These are phyloP conservation scores for Gynandropsis gynandra DNA, from an alignment of 345 rosid genomes.

Conservation along the genomic window DNA sequence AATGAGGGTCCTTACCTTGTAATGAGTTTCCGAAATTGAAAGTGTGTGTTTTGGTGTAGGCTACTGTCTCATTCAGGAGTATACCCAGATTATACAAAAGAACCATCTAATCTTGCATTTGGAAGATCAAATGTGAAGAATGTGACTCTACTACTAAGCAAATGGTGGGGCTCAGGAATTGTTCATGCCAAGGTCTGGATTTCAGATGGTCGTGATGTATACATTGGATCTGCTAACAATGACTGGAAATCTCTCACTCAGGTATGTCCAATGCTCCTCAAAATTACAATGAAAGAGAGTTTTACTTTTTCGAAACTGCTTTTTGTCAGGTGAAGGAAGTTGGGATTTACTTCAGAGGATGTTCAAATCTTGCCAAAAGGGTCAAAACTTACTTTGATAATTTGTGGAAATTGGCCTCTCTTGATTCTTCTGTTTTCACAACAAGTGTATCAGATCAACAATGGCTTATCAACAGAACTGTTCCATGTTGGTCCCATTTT, in stretches of 20 bases:
- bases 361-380: conserved; percentile 47
- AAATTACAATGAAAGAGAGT: background rate
- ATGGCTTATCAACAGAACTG: conserved; percentile 67
- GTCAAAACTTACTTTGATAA: conserved; percentile 54
- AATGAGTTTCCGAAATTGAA: background rate
- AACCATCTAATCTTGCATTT: conserved; percentile 56
- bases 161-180: conserved; percentile 87
- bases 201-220: conserved; percentile 56
- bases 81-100: conserved; percentile 60
- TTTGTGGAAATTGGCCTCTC: conserved; percentile 58
- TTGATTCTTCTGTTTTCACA: conserved; percentile 47
- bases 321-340: conserved; percentile 66
- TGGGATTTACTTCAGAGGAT: conserved; percentile 66
- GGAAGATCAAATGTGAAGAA: conserved; percentile 68
- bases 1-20: no score
- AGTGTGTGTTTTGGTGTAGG: conserved; percentile 29
- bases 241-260: conserved; percentile 95
- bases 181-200: conserved; percentile 94
- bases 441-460: conserved; percentile 46
- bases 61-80: conserved; percentile 71
- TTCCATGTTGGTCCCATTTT: conserved; percentile 95
- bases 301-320: background rate
- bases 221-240: conserved; percentile 87
- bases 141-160: conserved; percentile 45
- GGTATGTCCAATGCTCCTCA: conserved; percentile 30